phyloP scores from a whole-genome alignment of 2,329 filamentous ascomycete genomes.

The Tolypocladium tropicale region DNA sequence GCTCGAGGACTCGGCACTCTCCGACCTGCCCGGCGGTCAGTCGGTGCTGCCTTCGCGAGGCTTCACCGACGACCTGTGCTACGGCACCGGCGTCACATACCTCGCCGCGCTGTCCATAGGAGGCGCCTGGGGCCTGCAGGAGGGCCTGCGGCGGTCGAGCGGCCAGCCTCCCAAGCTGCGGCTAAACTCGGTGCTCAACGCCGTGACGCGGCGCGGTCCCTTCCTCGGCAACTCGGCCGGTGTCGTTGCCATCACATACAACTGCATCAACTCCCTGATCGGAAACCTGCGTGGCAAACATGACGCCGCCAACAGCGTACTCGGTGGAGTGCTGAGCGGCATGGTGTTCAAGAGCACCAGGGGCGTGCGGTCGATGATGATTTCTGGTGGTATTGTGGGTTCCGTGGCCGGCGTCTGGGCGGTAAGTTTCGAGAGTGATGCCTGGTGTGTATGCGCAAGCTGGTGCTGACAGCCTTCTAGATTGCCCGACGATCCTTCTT shows the following conservation, averaged over 20 bases:
- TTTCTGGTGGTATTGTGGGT: constrained; percentile 84
- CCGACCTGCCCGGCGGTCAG: constrained; percentile 73
- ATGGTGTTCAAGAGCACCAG: constrained; percentile 96
- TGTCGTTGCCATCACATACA: constrained; percentile 93
- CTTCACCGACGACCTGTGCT: constrained; percentile 97
- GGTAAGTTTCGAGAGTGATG: constrained; percentile 45
- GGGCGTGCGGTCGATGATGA: constrained; percentile 83
- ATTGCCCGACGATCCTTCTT: constrained; percentile 32
- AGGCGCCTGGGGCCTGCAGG: constrained; percentile 84
- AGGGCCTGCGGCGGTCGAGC: constrained; percentile 74
- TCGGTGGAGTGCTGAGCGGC: constrained; percentile 77
- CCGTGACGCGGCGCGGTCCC: constrained; percentile 82
- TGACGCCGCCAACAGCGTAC: constrained; percentile 80
- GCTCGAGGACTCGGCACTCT: constrained; percentile 83
- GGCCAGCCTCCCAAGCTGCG: constrained; percentile 77
- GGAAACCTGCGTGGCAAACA: constrained; percentile 75
- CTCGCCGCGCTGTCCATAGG: constrained; percentile 76
- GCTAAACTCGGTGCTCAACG: constrained; percentile 90
- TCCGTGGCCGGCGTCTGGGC: constrained; percentile 81
- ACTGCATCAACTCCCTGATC: constrained; percentile 78
- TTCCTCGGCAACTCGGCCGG: constrained; percentile 95
- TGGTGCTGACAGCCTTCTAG: constrained; percentile 11
- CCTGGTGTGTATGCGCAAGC: constrained; percentile 2
- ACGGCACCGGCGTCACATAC: constrained; percentile 92
- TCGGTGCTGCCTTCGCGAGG: constrained; percentile 89